Base-by-base conservation (phyloP, 2,329 filamentous ascomycete genomes). In the Ascomycota sp. region DNA sequence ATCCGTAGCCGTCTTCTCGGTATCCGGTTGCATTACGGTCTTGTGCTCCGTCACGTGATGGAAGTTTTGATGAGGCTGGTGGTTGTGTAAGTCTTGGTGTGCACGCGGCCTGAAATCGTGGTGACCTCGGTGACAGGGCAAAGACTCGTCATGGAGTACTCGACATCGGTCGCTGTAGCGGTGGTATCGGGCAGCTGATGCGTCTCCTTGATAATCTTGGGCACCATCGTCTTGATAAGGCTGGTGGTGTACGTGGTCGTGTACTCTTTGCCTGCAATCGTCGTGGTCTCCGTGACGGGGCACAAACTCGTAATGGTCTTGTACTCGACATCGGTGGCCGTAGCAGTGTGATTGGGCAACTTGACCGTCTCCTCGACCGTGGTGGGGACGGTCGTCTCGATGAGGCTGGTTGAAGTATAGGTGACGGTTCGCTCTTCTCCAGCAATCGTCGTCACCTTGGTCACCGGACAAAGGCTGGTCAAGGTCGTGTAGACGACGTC, bases 391-490 rank as follows among this genome's bases (percentile, higher is more conserved):
- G 42, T 43, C 11, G 45, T 43, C 29, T 45, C 40, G 9, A 47
- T 29, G 12, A 40, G 40, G 13, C 38, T 35, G 21, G 35, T 39
- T 5, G 36, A 40, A 2, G 40, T 45, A 23, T 43, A 38, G 2
- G 41, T 46, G 12, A 38, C 23, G 5, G 35, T 42, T 4, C 31
- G 23, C 7, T 42, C 34, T 15, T 35, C 34, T 4, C 40, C 37
- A 6, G 31, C 26, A 10, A 40, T 51, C 4, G 47, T 46, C 6
- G 50, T 52, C 4, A 48, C 51, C 4, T 46, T 39, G 6, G 51
- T 51, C 9, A 61, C 39, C 8, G 58, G 56, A 41, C 52, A 57
- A 7, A 59, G 44, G 12, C 46, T 50, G 7, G 59, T 63, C 27
- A 52, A 32, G 10, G 55, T 59, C 5, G 45, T 48, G 38, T 55